Base-by-base conservation (phyloP, 1,139 yeast species). In the Spathaspora sp. region DNA sequence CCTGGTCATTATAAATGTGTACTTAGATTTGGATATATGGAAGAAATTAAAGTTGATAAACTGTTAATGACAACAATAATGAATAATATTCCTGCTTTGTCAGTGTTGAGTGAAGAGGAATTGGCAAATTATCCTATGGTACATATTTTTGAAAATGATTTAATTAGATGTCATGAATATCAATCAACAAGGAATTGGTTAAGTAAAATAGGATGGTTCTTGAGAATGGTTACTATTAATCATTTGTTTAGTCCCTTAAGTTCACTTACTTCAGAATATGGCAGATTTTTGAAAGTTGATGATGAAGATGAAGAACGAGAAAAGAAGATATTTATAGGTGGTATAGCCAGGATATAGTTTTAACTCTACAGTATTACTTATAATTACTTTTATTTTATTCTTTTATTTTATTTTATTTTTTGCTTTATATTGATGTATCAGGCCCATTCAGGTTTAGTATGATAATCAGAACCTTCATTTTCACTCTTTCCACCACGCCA, bases 1-100 rank as follows among this genome's bases (percentile, higher is more conserved):
- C 66, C 71, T 0, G 78, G 78, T 1, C 75, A 76, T 49, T 75
- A 68, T 60, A 63, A 77, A 48, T 76, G 80, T 52, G 61, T 76
- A 16, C 49, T 76, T 9, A 60, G 78, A 41, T 73, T 67, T 49
- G 81, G 81, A 5, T 76, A 75, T 56, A 73, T 71, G 72, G 78
- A 74, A 49, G 67, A 66, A 18, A 61, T 70, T 16, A 37, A 20
- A 24, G 59, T 74, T 34, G 67, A 64, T 47, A 49, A 58, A 17
- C 53, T 49, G 7, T 53, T 72, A 42, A 52, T 61, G 33, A 50
- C 57, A 7, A 56, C 53, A n/a, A 68, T 74, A 11, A 50, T 71
- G 45, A 47, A 51, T 13, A 48, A 57, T 13, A 49, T 68, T 29
- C 64, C 68, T 1, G 64, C 56, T 23, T 53, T 59, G 11, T 46